Conservation (phyloP, 2,329 filamentous ascomycete genomes). For the Neospermospora avenae region DNA sequence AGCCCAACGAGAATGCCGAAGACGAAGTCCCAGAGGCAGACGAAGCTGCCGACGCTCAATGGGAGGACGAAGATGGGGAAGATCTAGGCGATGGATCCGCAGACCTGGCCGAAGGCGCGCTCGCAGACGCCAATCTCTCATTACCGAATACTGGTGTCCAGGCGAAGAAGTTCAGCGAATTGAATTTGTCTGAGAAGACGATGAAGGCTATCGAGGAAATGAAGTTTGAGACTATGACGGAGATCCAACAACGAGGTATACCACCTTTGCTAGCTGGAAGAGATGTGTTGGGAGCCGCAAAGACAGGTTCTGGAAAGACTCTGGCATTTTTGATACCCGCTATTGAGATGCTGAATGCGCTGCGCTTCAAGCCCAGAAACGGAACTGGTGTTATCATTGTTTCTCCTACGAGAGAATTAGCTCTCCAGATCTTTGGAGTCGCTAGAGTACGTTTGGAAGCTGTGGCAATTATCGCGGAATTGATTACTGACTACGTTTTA, state of each 20-base stretch:
- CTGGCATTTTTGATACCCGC: conserved; percentile 92
- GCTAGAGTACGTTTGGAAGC: conserved; percentile 70
- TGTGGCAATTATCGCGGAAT: conserved; percentile 32
- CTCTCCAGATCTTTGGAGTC: conserved; percentile 94
- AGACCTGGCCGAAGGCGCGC: conserved; percentile 22
- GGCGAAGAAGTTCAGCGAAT: conserved; percentile 43
- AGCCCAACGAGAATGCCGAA: conserved; percentile 30
- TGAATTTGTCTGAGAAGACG: conserved; percentile 84
- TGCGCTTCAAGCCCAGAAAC: conserved; percentile 93
- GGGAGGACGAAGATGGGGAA: conserved; percentile 17
- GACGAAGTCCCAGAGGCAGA: conserved; percentile 30
- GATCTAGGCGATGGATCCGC: conserved; percentile 19
- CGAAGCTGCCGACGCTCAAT: conserved; percentile 14
- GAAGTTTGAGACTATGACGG: conserved; percentile 94
- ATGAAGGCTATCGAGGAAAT: conserved; percentile 78
- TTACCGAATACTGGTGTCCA: conserved; percentile 23
- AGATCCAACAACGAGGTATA: conserved; percentile 85
- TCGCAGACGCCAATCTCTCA: conserved; percentile 24
- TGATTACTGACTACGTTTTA: background rate
- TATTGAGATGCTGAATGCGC: conserved; percentile 84
- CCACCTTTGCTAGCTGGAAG: conserved; percentile 84
- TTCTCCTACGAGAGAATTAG: conserved; percentile 88
- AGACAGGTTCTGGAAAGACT: conserved; percentile 95
- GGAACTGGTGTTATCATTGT: conserved; percentile 90
- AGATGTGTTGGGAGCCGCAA: conserved; percentile 91